Evolutionary conservation across 2,329 filamentous ascomycete species (phyloP), one percentile per base, ranked within the genome.

Genomic region (Ophiostoma angusticollis): DNA sequence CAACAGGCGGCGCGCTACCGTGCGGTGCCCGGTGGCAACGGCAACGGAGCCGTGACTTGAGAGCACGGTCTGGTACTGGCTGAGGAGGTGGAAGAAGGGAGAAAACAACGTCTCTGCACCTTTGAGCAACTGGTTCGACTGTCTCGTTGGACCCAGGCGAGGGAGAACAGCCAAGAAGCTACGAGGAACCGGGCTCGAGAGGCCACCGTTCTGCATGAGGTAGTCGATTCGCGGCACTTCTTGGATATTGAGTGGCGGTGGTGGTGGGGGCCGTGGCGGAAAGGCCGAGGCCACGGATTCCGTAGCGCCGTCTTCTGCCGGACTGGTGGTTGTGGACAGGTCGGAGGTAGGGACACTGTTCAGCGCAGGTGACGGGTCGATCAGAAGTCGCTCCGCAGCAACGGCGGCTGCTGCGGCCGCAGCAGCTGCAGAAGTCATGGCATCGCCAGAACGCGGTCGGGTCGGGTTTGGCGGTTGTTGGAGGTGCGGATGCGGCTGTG

Each of bases 11-110:
- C 91, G 78, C 4, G 91, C 91, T n/a, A 96, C 83, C 0, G 89
- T 95, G 39, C 84, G 78, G 57, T 96, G 94, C 6, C 91, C 91
- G 0, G 89, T 96, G 13, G 91, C 91, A 2, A 96, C 91, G 3
- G 91, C 91, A 5, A 98, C 65, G 0, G 89, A 96, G 4, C 91
- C 91, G 50, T 82, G 84, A 46, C 81, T 86, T 30, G 71, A 65
- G 46, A 96, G 69, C 4, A 98, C 87, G 3, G 74, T 71, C 46
- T 80, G 74, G 54, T 94, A 96, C 52, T 93, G 82, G 48, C 93
- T 82, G 17, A 98, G 68, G 2, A 95, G 68, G 46, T 76, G 79
- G 56, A 83, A 81, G 48, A 91, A 84, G 0, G 85, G 84, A 5
- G 80, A 74, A 54, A 95, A 96, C 5, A 95, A 66, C 12, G 74